A percentile compares a stretch with the other conserved stretches of the same genome.
Evolutionary conservation across 202 grass and related monocot genomes (phyloP).

Genomic region (Cymbopogon flexuosus): DNA sequence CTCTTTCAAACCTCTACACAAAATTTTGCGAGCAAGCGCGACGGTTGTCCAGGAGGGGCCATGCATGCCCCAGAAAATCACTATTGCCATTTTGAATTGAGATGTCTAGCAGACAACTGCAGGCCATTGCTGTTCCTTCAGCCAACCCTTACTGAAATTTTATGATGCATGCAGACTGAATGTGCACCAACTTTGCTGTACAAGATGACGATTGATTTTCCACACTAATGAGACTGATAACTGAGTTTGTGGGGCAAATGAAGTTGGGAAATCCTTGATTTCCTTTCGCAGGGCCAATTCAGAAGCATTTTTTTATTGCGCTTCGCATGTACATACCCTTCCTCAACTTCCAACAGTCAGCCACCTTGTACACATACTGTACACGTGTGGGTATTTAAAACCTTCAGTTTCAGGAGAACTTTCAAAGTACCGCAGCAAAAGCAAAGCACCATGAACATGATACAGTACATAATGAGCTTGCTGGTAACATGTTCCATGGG

Average conservation of each 20-base stretch:
- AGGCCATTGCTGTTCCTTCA: background rate
- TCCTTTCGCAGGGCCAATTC: background rate
- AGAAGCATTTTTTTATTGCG: too few relatives aligned
- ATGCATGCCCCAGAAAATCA: background rate
- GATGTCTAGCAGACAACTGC: background rate
- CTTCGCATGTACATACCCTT: background rate
- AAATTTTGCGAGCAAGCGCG: background rate
- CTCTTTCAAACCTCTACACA: background rate
- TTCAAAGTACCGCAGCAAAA: background rate
- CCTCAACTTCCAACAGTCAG: background rate
- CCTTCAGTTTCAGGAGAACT: background rate
- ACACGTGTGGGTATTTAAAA: background rate
- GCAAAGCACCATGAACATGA: constrained; percentile 6
- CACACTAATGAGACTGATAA: background rate
- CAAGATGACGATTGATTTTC: background rate
- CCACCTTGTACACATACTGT: background rate
- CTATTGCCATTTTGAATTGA: background rate
- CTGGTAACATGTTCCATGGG: background rate
- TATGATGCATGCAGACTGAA: background rate
- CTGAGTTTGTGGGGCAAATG: background rate
- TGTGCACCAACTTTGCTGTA: background rate
- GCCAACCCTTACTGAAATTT: background rate
- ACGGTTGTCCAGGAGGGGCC: background rate
- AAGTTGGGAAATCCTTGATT: background rate
- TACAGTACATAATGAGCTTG: background rate